Evolutionary conservation across 208 protist species (phyloP).

Genomic region (Crithidia sp.): DNA sequence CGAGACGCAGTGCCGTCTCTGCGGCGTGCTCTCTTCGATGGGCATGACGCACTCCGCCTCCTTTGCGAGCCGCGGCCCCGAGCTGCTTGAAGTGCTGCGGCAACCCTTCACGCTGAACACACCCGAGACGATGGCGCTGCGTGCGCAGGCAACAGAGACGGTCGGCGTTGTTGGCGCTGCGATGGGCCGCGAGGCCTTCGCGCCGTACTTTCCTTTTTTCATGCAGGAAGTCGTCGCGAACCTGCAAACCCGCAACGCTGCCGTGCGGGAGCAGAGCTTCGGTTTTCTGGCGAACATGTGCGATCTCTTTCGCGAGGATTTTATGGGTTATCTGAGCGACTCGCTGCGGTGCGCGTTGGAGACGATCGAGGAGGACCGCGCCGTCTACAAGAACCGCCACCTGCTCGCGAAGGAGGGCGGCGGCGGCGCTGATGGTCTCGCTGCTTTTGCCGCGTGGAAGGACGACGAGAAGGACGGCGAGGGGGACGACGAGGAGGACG

Average conservation of each 20-base stretch:
- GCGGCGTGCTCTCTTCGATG: slow-evolving; percentile 78
- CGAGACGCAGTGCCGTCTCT: slow-evolving; percentile 72
- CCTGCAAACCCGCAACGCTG: slow-evolving; percentile 50
- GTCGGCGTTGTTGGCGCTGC: slow-evolving; percentile 78
- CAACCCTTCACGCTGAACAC: slow-evolving; percentile 49
- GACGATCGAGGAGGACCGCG: slow-evolving; percentile 67
- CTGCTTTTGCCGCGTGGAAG: slow-evolving; percentile 28
- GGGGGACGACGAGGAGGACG: slow-evolving; percentile 36
- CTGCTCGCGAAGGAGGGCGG: slow-evolving; percentile 44
- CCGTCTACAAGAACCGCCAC: slow-evolving; percentile 68
- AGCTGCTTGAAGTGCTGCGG: slow-evolving; percentile 75
- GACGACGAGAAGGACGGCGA: slow-evolving; percentile 28
- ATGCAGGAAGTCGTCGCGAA: slow-evolving; percentile 73
- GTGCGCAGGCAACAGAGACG: slow-evolving; percentile 82
- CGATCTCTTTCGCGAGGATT: slow-evolving; percentile 69
- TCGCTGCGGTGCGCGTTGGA: slow-evolving; percentile 63
- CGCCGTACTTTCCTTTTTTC: slow-evolving; percentile 70
- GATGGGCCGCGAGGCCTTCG: slow-evolving; percentile 74
- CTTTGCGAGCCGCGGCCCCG: slow-evolving; percentile 53
- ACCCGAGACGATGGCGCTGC: slow-evolving; percentile 70
- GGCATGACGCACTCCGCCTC: slow-evolving; percentile 64
- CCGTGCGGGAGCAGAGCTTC: slow-evolving; percentile 84
- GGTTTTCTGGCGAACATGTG: slow-evolving; percentile 86
- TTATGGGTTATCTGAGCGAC: slow-evolving; percentile 71
- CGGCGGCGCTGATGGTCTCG: slow-evolving; percentile 19